phyloP scores from a whole-genome alignment of 23 red algal genomes.

The Gracilaria vermiculophylla region DNA sequence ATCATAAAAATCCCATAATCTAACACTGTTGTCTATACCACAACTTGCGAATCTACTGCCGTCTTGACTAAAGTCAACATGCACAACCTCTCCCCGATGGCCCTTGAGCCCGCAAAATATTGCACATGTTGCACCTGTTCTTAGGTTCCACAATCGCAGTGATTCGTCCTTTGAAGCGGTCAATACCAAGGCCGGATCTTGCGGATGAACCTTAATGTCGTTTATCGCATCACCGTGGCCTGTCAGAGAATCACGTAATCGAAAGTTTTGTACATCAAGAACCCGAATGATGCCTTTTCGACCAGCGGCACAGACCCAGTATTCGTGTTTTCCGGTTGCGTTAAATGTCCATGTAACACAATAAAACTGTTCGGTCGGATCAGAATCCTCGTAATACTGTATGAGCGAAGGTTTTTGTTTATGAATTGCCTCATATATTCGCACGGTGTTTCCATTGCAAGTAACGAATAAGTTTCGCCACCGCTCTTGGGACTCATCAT shows the following conservation, averaged over 20 bases:
- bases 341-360: constrained; percentile 78
- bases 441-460: constrained; percentile 54
- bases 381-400: constrained; percentile 64
- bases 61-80: constrained; percentile 66
- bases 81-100: constrained; percentile 86
- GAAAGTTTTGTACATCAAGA: constrained; percentile 49
- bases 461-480: constrained; percentile 61
- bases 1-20: constrained; percentile 70
- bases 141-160: constrained; percentile 85
- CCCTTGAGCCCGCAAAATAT: constrained; percentile 91
- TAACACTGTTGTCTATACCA: constrained; percentile 85
- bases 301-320: constrained; percentile 64
- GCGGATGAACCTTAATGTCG: constrained; percentile 73
- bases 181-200: constrained; percentile 68
- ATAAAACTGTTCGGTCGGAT: constrained; percentile 75
- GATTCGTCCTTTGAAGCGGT: constrained; percentile 88
- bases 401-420: constrained; percentile 38
- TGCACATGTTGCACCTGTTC: constrained; percentile 71
- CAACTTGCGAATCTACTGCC: constrained; percentile 72
- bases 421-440: constrained; percentile 62
- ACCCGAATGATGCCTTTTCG: constrained; percentile 78
- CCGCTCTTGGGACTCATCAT: background rate
- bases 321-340: constrained; percentile 55
- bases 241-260: constrained; percentile 47
- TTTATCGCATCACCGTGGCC: constrained; percentile 87